Conservation (phyloP, 2,329 filamentous ascomycete species). For the Tolypocladium guangdongense region DNA sequence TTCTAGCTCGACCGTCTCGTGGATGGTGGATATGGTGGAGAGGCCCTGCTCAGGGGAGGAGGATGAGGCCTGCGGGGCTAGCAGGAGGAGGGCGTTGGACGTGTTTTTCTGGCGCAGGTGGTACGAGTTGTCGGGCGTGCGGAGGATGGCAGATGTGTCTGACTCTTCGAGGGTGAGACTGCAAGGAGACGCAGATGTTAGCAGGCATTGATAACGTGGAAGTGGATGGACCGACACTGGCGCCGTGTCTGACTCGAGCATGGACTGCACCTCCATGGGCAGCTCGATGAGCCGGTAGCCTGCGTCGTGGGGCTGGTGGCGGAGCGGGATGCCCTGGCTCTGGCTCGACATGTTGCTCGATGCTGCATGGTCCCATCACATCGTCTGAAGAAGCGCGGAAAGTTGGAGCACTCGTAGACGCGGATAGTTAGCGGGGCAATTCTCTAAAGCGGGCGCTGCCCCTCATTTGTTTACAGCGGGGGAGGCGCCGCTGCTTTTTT, state of each 20-base stretch:
- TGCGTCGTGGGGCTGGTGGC: conserved; percentile 34
- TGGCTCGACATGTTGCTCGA: conserved; percentile 32
- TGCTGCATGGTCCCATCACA: neutral
- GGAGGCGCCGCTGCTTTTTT: neutral
- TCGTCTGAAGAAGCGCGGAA: too few relatives aligned
- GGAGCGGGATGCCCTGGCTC: conserved; percentile 36
- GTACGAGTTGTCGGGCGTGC: conserved; percentile 41
- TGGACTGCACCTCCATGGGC: conserved; percentile 43
- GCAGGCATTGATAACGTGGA: neutral
- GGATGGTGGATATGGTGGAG: conserved; percentile 41
- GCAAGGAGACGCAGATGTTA: neutral
- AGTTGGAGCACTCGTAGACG: too few relatives aligned
- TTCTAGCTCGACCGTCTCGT: conserved; percentile 52
- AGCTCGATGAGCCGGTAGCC: conserved; percentile 53
- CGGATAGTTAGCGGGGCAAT: neutral
- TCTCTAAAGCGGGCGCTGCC: neutral
- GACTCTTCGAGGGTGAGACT: conserved; percentile 40
- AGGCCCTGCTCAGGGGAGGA: conserved; percentile 24
- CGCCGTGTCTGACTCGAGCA: conserved; percentile 42
- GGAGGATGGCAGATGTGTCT: conserved; percentile 38
- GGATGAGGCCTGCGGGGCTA: conserved; percentile 22
- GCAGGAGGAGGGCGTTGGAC: conserved; percentile 52
- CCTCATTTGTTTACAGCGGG: neutral
- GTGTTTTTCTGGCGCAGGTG: conserved; percentile 55
- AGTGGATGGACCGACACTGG: conserved; percentile 33